Evolutionary conservation across 2,329 filamentous ascomycete species (phyloP), one percentile per base, ranked within the genome.

Genomic region (Trichoderma afroharzianum): DNA sequence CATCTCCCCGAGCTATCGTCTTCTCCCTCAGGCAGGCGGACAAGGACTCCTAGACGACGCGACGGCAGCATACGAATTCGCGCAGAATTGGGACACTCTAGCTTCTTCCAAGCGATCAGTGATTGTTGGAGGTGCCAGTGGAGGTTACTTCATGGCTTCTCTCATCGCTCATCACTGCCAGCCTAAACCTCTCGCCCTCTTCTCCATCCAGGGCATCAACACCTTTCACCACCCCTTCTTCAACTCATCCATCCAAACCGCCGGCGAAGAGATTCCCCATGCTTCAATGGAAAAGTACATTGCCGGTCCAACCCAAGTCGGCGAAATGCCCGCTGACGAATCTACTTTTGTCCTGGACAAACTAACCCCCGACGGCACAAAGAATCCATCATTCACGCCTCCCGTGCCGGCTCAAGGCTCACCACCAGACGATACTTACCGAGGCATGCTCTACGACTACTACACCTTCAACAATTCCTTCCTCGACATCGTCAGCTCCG

Each of bases 191-290:
- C 14, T 78, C 1, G 80, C 80, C 1, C 75, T 82, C 28, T 74
- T 82, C 33, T 79, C 78, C 71, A 79, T 81, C 72, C 76, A 76
- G 1, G 80, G 80, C 33, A 81, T 82, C 73, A 76, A 78, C 61
- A 81, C 80, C 9, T 81, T 81, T 69, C 77, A 75, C 28, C 81
- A 82, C 63, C 71, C 68, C 6, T 81, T 81, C 75, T 82, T 80
- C 75, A 78, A 76, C 72, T 81, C 80, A 1, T 82, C 80, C 8
- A 73, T 72, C 0, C 76, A 79, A 2, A 73, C 79, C 26, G 75
- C 75, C 1, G 75, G 78, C 0, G 76, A 79, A 7, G 78, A 76
- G 18, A 76, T 81, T 30, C 32, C 67, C 1, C 74, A 77, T 30
- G 70, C 74, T 1, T 75, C 77, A 14, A 74, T 81, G 62, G 74